Evolutionary conservation across 2,329 filamentous ascomycete species (phyloP), one percentile per base, ranked within the genome.

Genomic region (Penicillium sp.): DNA sequence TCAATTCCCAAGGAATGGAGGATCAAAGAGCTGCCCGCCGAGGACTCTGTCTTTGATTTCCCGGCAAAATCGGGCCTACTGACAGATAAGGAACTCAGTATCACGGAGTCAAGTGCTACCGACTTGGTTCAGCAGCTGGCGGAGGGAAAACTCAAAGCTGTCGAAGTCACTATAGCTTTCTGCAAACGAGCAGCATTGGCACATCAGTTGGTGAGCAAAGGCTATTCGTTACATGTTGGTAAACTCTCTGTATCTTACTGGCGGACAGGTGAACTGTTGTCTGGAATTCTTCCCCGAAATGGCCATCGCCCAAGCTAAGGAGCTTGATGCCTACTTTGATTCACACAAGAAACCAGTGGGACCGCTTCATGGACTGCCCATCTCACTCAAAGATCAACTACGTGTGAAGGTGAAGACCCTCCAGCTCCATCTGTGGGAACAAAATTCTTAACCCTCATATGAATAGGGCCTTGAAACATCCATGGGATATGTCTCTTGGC

Each of bases 351-450:
- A 78, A 63, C 75, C 81, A 0, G 76, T 83, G 43, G 89, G 89
- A 0, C 87, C 89, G 0, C 80, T 92, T 0, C 89, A 91, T 71
- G 89, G 87, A 73, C 68, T 80, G 4, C 72, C 74, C 4, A 73
- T 81, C 46, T 84, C 87, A 0, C 80, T 92, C 53, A 92, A 92
- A 68, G 89, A 91, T 73, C 87, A 88, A 69, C 87, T 90, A n/a
- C 61, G 63, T 5, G 60, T 68, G 16, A 68, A 67, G 63, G 67
- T 56, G 61, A 61, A 13, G 2, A 26, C 6, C 38, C 59, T 8
- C 16, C 4, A 16, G 16, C 35, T 13, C 16, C 19, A 53, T 42
- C 6, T 53, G 10, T 2, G 11, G 13, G 4, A 22, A 3, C 10
- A 38, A 8, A 4, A n/a, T 26, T 7, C 22, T 38, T 13, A 26